Base-by-base conservation (phyloP, 805 yeast species). In the Wickerhamomyces xylosicus region DNA sequence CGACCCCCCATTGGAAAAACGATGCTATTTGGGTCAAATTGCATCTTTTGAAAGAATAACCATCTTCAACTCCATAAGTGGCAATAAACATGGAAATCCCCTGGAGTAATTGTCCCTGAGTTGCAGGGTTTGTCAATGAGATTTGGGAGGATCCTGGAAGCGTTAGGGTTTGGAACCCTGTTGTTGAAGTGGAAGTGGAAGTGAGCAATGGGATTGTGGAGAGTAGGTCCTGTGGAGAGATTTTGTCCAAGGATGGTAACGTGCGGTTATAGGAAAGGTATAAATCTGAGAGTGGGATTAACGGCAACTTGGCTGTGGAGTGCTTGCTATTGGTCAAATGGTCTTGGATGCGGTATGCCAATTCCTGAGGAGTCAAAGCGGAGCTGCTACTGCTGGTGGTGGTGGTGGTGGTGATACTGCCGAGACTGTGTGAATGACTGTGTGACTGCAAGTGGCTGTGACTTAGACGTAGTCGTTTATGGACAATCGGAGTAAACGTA, bases 1-100 rank as follows among this genome's bases (percentile, higher is more conserved):
- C 71, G 31, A 78, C 61, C 5, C 86, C 75, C 85, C 89, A 82
- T 38, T 71, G 69, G 44, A 78, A 76, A 28, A 44, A 46, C 19
- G 53, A 57, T 28, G 53, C 40, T 0, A 50, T 49, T 37, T 53
- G 59, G 19, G 46, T 29, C 3, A 61, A 40, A 17, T 45, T 46
- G 20, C 56, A 51, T 20, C 39, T 43, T 32, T 48, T 51, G 35
- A 39, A 53, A 5, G 51, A 46, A 28, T 52, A 42, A n/a, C 37
- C 44, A 29, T 59, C 46, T 8, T 56, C 47, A 34, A 54, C 58
- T 9, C 59, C 59, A 17, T 61, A 61, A 3, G 56, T 52, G 4
- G 36, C 31, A 10, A 61, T 49, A 17, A 59, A 44, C 5, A 25
- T 25, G 29, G 29, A 25, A n/a, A 11, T 25, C n/a, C n/a, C n/a